phyloP scores from a whole-genome alignment of 345 rosid genomes.

The Hibiscus mutabilis region DNA sequence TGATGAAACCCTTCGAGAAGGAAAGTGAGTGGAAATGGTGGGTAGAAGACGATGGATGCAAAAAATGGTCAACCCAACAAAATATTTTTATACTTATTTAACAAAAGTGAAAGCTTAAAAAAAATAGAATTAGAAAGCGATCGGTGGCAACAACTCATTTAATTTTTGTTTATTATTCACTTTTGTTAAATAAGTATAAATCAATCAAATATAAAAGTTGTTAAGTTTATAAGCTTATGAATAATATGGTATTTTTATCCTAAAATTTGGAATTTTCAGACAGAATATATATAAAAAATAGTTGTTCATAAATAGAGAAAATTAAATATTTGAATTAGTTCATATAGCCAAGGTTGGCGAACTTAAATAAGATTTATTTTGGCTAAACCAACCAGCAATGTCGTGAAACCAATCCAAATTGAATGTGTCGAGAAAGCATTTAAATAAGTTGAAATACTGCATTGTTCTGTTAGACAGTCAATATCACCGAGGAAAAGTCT shows the following conservation, averaged over 20 bases:
- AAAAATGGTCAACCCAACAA: conserved; percentile 9
- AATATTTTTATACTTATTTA: not conserved
- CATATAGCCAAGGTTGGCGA: not conserved
- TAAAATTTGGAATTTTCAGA: not conserved
- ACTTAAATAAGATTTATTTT: not conserved
- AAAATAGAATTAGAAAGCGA: too few relatives aligned
- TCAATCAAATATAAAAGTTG: too few relatives aligned
- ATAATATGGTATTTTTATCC: not conserved
- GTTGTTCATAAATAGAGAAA: not conserved
- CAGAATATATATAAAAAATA: not conserved
- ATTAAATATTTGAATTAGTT: not conserved
- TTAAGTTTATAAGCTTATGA: too few relatives aligned
- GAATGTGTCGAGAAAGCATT: not conserved
- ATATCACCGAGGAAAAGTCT: not conserved
- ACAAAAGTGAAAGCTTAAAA: not conserved
- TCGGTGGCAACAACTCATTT: too few relatives aligned
- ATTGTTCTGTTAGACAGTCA: not conserved
- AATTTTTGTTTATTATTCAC: too few relatives aligned
- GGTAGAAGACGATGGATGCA: conserved; percentile 8
- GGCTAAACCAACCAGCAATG: not conserved
- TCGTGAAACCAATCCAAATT: not conserved
- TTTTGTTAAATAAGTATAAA: too few relatives aligned
- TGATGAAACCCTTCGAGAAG: conserved; percentile 15
- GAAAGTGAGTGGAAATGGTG: conserved; percentile 3
- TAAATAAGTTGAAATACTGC: not conserved